These are phyloP conservation scores for Teratosphaeria gauchensis DNA, from an alignment of 2,329 filamentous ascomycete genomes.

Conservation along the genomic window DNA sequence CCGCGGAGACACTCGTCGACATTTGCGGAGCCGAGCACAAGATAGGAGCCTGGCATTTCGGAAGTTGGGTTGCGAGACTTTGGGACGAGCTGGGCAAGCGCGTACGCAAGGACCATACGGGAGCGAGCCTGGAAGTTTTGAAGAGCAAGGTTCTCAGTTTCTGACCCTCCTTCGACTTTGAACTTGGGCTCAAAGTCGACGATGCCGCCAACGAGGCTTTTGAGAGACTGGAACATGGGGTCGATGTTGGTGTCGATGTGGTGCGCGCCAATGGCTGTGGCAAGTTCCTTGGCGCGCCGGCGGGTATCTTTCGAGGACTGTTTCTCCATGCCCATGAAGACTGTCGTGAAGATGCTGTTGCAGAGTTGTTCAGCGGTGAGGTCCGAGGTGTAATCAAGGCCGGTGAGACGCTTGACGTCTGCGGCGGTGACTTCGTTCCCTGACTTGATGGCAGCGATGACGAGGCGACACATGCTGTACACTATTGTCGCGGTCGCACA, in stretches of 20 bases:
- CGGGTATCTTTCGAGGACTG: constrained; percentile 60
- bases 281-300: constrained; percentile 52
- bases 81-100: constrained; percentile 54
- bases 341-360: constrained; percentile 50
- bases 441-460: constrained; percentile 42
- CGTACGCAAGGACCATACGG: constrained; percentile 57
- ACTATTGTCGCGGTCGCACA: constrained; percentile 46
- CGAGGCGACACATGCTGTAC: constrained; percentile 43
- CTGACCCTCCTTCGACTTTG: constrained; percentile 53
- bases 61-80: constrained; percentile 40
- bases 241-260: constrained; percentile 70
- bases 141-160: constrained; percentile 53
- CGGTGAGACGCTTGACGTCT: constrained; percentile 44
- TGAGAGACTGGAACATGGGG: constrained; percentile 50
- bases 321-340: constrained; percentile 59
- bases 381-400: constrained; percentile 39
- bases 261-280: constrained; percentile 55
- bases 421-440: constrained; percentile 46
- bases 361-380: constrained; percentile 51
- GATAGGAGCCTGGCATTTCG: constrained; percentile 45
- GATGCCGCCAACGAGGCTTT: constrained; percentile 48
- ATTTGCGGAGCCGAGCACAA: constrained; percentile 60
- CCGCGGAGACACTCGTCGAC: constrained; percentile 50
- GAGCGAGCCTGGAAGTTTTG: constrained; percentile 60
- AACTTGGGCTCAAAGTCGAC: constrained; percentile 53